Evolutionary conservation across 345 rosid species (phyloP), one percentile per base, ranked within the genome.

Genomic region (Ceriops tagal): DNA sequence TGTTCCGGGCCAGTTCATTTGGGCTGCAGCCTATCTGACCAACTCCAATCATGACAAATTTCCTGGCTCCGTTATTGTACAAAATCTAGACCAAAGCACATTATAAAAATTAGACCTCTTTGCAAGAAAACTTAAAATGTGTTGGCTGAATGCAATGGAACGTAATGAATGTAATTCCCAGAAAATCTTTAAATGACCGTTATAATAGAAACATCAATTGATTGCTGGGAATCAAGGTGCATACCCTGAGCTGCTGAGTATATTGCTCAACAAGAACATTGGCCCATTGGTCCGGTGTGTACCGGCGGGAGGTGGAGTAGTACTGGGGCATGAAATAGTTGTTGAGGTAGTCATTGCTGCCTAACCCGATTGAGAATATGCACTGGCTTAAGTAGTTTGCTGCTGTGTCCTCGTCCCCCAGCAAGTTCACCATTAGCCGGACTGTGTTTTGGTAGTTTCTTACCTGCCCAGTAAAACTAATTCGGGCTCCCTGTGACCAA

Each of bases 21-120:
- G 97, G 98, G 81, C 88, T 89, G 88, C 98, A 93, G 0, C 98
- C 98, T 10, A 91, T 79, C 66, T 83, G 89, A 13, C 98, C 98
- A 11, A 91, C 69, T 30, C 98, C 97, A 26, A 86, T 79, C 79
- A 93, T 63, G 56, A 58, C 97, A 56, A 93, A 85, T 67, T 88
- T 93, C 74, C 98, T 87, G 19, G 96, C 97, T 52, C 98, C 97
- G 46, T 87, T 74, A 67, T 69, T 61, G 83, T 93, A 88, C 76
- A 93, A 62, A 24, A 10, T 57, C 98, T 92, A 73, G 18, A 34
- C 34, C 58, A n/a, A 2, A 39, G 8, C 16, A 56, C 30, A 10
- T 56, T 22, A 56, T 22, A 21, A 9, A 22, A 56, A 11, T 56
- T 24, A 15, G 49, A 4, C 49, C 49, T 3, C 18, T 43, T 43